phyloP scores from a whole-genome alignment of 345 rosid genomes.

The Populus pruinosa region DNA sequence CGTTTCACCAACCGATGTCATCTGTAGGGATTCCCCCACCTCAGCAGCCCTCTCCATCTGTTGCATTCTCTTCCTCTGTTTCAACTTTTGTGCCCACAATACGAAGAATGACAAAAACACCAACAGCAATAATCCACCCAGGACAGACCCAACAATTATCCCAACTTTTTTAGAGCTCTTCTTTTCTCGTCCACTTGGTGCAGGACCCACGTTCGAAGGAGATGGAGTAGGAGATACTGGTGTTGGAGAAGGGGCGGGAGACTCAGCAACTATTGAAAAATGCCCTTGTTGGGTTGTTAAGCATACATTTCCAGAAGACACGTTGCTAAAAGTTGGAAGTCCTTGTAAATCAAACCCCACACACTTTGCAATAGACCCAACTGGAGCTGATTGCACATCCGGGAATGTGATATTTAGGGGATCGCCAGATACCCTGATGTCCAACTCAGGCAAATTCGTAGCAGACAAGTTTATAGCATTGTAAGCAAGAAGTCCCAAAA shows the following conservation, averaged over 20 bases:
- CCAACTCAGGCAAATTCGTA: constrained; percentile 42
- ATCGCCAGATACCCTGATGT: constrained; percentile 39
- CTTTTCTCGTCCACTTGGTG: constrained; percentile 18
- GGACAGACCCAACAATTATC: constrained; percentile 77
- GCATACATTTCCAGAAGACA: constrained; percentile 51
- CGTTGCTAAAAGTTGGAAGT: constrained; percentile 48
- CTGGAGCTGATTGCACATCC: constrained; percentile 42
- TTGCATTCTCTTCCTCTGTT: constrained; percentile 58
- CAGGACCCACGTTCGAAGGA: constrained; percentile 13
- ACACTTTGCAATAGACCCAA: constrained; percentile 60
- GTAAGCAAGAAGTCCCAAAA: constrained; percentile 82
- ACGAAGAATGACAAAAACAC: constrained; percentile 46
- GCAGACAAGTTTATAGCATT: constrained; percentile 66
- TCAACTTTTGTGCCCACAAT: constrained; percentile 52
- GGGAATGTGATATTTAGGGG: constrained; percentile 65
- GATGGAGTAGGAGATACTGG: constrained; percentile 30
- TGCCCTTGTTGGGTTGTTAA: constrained; percentile 64
- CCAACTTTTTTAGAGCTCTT: constrained; percentile 34
- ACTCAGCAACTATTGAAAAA: constrained; percentile 76
- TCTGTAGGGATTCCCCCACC: constrained; percentile 71
- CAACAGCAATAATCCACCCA: constrained; percentile 61
- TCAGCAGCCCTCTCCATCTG: constrained; percentile 96
- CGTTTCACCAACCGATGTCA: constrained; percentile 74
- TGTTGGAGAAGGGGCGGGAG: constrained; percentile 44
- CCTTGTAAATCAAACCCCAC: constrained; percentile 69